Evolutionary conservation across 2,329 filamentous ascomycete genomes (phyloP), one percentile per base, ranked within the genome.

Genomic region (Penicillium sp.): DNA sequence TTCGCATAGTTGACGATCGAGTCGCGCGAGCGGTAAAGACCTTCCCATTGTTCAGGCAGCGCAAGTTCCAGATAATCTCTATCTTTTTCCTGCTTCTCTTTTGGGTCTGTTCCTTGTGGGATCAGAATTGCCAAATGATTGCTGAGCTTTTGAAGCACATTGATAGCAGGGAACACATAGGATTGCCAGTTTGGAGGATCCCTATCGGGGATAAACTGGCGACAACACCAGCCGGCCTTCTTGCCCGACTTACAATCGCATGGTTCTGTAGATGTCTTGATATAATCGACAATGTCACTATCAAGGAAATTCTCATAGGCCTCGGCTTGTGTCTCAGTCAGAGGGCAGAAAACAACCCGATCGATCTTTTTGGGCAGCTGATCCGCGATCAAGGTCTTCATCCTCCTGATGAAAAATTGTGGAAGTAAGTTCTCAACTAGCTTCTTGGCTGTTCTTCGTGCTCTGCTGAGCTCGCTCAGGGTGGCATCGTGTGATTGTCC

Each of bases 301-400:
- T 81, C 77, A n/a, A 95, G 72, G 48, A 93, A 86, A 33, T 83
- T 85, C 58, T 88, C 79, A 64, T 98, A 98, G 0, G 90, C 91
- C 29, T 84, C 78, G 12, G 80, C 78, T 67, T 98, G 93, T 0
- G 83, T 79, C 4, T 85, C 79, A 0, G 90, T 95, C 19, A 98
- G 76, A 1, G 89, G 89, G 59, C 93, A 98, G 64, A 98, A 98
- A 4, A 97, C 88, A 1, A 97, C 90, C 48, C 85, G 82, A 65
- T 98, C 93, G 31, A 81, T 90, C 75, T 98, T 98, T 70, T 89
- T 95, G 0, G 93, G 93, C 7, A 98, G 75, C 64, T 98, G 91
- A 61, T 95, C 76, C 0, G 89, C 88, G 53, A 98, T 95, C 15
- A 97, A 74, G 0, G 84, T 83, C 73, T 98, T 98, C 81, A 95